Conservation (phyloP, 1,139 yeast genomes). For the Nakaseomyces bracarensis region DNA sequence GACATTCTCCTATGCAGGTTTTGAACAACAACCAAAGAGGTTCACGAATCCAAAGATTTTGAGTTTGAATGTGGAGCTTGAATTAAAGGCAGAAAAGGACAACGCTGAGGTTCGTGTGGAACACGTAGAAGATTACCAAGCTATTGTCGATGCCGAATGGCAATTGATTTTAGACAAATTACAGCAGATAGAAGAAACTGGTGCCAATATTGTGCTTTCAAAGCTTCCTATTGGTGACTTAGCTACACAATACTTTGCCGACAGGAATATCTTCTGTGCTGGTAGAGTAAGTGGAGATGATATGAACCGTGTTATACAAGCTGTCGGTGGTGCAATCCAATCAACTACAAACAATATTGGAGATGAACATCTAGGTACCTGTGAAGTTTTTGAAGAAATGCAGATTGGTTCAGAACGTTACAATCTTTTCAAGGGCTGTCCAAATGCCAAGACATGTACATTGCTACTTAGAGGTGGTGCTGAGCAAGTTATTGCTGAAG, state of each 20-base stretch:
- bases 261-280: constrained; percentile 92
- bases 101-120: constrained; percentile 98
- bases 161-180: constrained; percentile 80
- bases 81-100: constrained; percentile 95
- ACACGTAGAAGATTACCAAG: constrained; percentile 89
- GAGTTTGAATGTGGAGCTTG: constrained; percentile 84
- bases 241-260: constrained; percentile 97
- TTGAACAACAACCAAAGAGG: constrained; percentile 93
- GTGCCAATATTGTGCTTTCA: constrained; percentile 88
- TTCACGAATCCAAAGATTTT: constrained; percentile 75
- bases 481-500: constrained; percentile 97
- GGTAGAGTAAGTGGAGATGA: constrained; percentile 88
- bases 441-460: constrained; percentile 89
- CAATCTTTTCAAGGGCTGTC: constrained; percentile 87
- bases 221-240: constrained; percentile 96
- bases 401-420: constrained; percentile 95
- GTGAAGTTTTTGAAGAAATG: constrained; percentile 78
- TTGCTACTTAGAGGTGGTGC: constrained; percentile 94
- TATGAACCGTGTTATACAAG: constrained; percentile 84
- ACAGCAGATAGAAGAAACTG: constrained; percentile 71
- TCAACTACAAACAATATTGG: constrained; percentile 79
- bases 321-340: constrained; percentile 89
- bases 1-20: constrained; percentile 95
- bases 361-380: constrained; percentile 71
- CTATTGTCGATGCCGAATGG: constrained; percentile 98